Percentiles rank a stretch among this genome's conserved stretches.
Evolutionary conservation across 345 rosid species (phyloP).

Genomic region (Cardiospermum halicacabum): DNA sequence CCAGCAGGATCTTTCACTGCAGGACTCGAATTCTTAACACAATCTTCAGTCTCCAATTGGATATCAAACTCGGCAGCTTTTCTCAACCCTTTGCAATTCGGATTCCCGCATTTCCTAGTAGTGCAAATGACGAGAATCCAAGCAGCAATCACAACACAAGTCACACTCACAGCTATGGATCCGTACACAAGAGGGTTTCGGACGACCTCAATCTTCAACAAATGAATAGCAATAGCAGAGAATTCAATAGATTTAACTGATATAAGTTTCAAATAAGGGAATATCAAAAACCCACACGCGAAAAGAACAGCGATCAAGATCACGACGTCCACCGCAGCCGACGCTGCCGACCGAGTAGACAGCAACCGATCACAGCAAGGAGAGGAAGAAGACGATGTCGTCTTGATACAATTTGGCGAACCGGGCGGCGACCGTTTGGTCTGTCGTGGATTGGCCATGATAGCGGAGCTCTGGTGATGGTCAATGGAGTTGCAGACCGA

Average conservation of each 20-base stretch:
- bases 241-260: constrained; percentile 33
- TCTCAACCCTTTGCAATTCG: constrained; percentile 75
- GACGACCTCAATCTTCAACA: constrained; percentile 60
- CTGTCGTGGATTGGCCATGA: constrained; percentile 49
- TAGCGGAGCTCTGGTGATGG: constrained; percentile 36
- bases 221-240: constrained; percentile 33
- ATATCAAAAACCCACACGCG: constrained; percentile 71
- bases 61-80: constrained; percentile 83
- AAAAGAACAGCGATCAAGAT: constrained; percentile 65
- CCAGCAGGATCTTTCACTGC: constrained; percentile 32
- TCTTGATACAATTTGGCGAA: constrained; percentile 33
- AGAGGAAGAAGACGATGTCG: too few relatives aligned
- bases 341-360: constrained; percentile 27
- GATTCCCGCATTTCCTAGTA: constrained; percentile 70
- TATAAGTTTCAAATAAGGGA: constrained; percentile 54
- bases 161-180: constrained; percentile 58
- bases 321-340: constrained; percentile 69
- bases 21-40: constrained; percentile 52
- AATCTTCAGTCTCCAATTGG: constrained; percentile 86
- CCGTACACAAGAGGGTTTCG: constrained; percentile 62
- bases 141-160: constrained; percentile 52
- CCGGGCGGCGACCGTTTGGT: constrained; percentile 32
- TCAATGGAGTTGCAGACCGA: constrained; percentile 79
- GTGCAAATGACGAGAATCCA: constrained; percentile 59
- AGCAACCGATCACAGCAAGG: constrained; percentile 52